Evolutionary conservation across 805 yeast genomes (phyloP).

Genomic region (Zygoascus tannicola): DNA sequence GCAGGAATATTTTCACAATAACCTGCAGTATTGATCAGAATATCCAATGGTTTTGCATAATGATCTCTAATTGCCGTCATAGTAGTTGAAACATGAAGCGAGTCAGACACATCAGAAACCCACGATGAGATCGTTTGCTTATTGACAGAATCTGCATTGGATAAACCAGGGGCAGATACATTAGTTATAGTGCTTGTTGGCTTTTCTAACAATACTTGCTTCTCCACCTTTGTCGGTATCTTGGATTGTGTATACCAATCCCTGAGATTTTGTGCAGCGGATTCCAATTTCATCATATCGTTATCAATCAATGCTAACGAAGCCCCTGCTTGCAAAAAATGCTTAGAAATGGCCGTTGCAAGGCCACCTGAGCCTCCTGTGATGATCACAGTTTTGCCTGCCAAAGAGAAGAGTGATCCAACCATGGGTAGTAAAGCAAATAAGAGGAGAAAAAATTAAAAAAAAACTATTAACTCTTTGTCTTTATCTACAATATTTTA

Average conservation of each 20-base stretch:
- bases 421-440: neutral
- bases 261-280: constrained; percentile 41
- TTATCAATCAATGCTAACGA: constrained; percentile 65
- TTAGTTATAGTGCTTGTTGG: neutral
- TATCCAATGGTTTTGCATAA: constrained; percentile 53
- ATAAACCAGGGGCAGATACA: neutral
- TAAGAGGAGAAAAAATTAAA: neutral
- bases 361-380: constrained; percentile 83
- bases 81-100: constrained; percentile 46
- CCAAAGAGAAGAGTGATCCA: constrained; percentile 17
- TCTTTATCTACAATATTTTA: no score
- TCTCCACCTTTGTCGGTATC: neutral
- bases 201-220: no score
- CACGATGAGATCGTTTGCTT: constrained; percentile 39
- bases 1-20: constrained; percentile 76
- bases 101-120: constrained; percentile 66
- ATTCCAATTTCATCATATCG: constrained; percentile 49
- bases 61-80: constrained; percentile 46
- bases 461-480: no score
- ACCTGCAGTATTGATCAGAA: constrained; percentile 74
- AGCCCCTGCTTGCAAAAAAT: constrained; percentile 68
- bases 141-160: neutral
- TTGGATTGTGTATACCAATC: constrained; percentile 36
- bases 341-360: constrained; percentile 54
- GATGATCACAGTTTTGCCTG: constrained; percentile 56